Percentiles rank a stretch among this genome's conserved stretches.
Evolutionary conservation across 1,284 basidiomycete genomes (phyloP).

Genomic region (Heterobasidion occidentale): DNA sequence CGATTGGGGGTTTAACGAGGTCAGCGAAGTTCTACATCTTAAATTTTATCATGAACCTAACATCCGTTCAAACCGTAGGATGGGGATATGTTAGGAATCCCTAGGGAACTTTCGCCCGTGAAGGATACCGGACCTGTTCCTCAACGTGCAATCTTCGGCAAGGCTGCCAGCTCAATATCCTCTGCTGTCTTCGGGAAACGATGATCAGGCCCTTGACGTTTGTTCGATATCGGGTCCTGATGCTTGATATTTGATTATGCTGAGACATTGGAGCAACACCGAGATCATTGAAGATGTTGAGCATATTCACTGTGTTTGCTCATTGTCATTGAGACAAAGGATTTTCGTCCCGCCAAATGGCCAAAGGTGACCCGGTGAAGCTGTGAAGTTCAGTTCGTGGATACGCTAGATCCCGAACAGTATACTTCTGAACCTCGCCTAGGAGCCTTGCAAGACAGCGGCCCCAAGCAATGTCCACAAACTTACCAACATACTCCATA

Average conservation of each 20-base stretch:
- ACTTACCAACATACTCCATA: no score
- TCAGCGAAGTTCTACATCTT: constrained; percentile 13
- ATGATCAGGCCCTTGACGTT: not conserved
- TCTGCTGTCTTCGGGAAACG: not conserved
- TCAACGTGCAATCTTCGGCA: not conserved
- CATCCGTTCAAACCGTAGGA: constrained; percentile 3
- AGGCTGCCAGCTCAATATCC: not conserved
- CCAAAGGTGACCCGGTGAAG: no score
- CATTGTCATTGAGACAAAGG: not conserved
- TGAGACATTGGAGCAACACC: no score
- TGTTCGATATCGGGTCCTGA: not conserved
- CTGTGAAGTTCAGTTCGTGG: no score
- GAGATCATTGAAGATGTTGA: no score
- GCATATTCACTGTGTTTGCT: no score
- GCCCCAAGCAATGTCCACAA: no score
- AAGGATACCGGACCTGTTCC: constrained; percentile 5
- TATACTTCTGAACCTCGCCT: no score
- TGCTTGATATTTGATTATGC: no score
- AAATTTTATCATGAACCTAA: not conserved
- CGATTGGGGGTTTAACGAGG: constrained; percentile 31
- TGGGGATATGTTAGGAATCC: constrained; percentile 7
- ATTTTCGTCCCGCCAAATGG: not conserved
- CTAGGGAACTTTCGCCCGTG: constrained; percentile 9
- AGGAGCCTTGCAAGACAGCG: no score
- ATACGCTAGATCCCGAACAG: no score